phyloP scores from a whole-genome alignment of 768 basidiomycete species.

The Artomyces pyxidatus region DNA sequence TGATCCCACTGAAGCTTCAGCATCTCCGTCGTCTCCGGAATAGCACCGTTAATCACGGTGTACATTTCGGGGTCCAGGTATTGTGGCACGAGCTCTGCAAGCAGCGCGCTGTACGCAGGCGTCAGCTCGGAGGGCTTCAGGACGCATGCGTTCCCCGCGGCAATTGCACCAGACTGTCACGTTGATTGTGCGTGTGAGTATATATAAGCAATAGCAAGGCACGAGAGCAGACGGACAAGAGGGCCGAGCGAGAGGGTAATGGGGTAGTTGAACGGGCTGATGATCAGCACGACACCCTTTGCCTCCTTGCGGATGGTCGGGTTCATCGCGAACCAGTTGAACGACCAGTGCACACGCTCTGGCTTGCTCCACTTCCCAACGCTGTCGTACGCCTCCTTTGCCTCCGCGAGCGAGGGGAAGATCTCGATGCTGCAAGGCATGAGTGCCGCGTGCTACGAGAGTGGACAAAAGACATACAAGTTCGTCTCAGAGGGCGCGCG shows the following conservation, averaged over 20 bases:
- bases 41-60: slow-evolving; percentile 26
- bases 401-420: slow-evolving; percentile 41
- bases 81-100: slow-evolving; percentile 18
- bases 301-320: slow-evolving; percentile 67
- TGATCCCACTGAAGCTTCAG: slow-evolving; percentile 65
- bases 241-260: slow-evolving; percentile 51
- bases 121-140: slow-evolving; percentile 31
- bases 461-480: slow-evolving; percentile 28
- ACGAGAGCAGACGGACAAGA: slow-evolving; percentile 50
- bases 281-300: slow-evolving; percentile 66
- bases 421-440: slow-evolving; percentile 64
- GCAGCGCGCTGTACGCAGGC: slow-evolving; percentile 20
- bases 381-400: slow-evolving; percentile 44
- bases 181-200: not conserved
- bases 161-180: slow-evolving; percentile 26
- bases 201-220: not conserved
- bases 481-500: slow-evolving; percentile 51
- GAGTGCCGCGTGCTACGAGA: not conserved
- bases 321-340: slow-evolving; percentile 50
- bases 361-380: slow-evolving; percentile 73
- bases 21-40: slow-evolving; percentile 30
- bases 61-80: slow-evolving; percentile 30
- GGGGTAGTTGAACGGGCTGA: slow-evolving; percentile 73
- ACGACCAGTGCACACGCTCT: slow-evolving; percentile 43
- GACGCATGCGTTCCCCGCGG: slow-evolving; percentile 28